Conservation (phyloP, 495 filamentous ascomycete genomes). For the Aspergillus indologenus region DNA sequence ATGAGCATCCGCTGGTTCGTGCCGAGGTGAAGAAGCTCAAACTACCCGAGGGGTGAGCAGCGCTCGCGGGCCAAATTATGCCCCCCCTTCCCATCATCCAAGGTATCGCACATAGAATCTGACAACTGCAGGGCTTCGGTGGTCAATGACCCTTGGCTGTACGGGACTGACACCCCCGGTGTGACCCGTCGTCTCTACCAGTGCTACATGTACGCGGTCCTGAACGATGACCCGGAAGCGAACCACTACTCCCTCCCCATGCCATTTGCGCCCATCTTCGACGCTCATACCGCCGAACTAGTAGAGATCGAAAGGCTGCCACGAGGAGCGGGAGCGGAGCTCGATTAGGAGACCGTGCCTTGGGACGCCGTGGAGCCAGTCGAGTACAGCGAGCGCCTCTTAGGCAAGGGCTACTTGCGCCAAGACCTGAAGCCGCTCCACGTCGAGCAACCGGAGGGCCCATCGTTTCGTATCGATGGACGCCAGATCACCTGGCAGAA, state of each 20-base stretch:
- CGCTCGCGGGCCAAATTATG: too few species aligned
- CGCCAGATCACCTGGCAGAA: constrained; percentile 59
- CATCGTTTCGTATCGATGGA: constrained; percentile 56
- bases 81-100: too few species aligned
- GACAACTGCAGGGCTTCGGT: background rate
- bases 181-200: constrained; percentile 6
- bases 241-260: constrained; percentile 81
- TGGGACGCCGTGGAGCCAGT: constrained; percentile 13
- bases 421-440: constrained; percentile 70
- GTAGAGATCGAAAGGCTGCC: constrained; percentile 42
- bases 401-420: constrained; percentile 62
- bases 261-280: constrained; percentile 62
- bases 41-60: too few species aligned
- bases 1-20: too few species aligned
- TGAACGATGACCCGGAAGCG: constrained; percentile 24
- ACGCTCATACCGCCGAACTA: constrained; percentile 53
- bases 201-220: constrained; percentile 35
- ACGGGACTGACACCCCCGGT: background rate
- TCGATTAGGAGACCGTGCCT: constrained; percentile 1
- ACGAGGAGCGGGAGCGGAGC: constrained; percentile 19
- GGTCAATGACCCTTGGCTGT: background rate
- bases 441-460: constrained; percentile 73
- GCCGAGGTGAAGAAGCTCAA: too few species aligned
- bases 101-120: too few species aligned
- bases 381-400: constrained; percentile 43